Conservation (phyloP, 768 basidiomycete genomes). For the Mycena indigotica region DNA sequence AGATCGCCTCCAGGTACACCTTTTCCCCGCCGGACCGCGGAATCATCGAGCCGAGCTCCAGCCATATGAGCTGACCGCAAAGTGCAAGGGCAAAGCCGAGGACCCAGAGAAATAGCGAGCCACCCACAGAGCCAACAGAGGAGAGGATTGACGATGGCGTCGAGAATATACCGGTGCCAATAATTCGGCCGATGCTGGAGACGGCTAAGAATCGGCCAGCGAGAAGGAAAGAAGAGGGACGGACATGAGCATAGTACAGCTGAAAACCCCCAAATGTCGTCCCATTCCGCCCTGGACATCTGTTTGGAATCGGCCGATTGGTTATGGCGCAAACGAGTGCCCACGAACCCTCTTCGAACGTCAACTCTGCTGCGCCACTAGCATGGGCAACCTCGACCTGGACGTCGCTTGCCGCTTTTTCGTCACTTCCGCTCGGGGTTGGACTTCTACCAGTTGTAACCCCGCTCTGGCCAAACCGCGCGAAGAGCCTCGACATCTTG, state of each 20-base stretch:
- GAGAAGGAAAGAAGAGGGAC: constrained; percentile 9
- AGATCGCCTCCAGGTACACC: constrained; percentile 61
- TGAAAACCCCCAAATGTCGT: constrained; percentile 57
- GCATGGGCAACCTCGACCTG: background rate
- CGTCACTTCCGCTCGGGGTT: background rate
- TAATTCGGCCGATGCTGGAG: constrained; percentile 51
- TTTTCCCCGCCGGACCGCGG: constrained; percentile 66
- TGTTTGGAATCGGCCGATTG: constrained; percentile 21
- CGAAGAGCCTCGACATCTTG: constrained; percentile 7
- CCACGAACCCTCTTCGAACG: constrained; percentile 51
- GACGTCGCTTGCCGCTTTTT: constrained; percentile 3
- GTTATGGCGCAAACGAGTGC: background rate
- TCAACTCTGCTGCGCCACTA: constrained; percentile 31
- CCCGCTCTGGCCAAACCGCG: constrained; percentile 3
- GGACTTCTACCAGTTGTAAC: background rate
- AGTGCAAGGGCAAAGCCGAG: constrained; percentile 60
- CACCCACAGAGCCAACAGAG: constrained; percentile 59
- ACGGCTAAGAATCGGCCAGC: background rate
- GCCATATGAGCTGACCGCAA: constrained; percentile 64
- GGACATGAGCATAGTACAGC: constrained; percentile 57
- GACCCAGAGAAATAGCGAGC: constrained; percentile 65
- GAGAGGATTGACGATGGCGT: constrained; percentile 61
- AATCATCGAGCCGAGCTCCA: constrained; percentile 66
- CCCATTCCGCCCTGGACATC: constrained; percentile 60
- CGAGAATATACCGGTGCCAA: constrained; percentile 66